Evolutionary conservation across 2,329 filamentous ascomycete species (phyloP).

Genomic region (Penicillium fuscoglaucum): DNA sequence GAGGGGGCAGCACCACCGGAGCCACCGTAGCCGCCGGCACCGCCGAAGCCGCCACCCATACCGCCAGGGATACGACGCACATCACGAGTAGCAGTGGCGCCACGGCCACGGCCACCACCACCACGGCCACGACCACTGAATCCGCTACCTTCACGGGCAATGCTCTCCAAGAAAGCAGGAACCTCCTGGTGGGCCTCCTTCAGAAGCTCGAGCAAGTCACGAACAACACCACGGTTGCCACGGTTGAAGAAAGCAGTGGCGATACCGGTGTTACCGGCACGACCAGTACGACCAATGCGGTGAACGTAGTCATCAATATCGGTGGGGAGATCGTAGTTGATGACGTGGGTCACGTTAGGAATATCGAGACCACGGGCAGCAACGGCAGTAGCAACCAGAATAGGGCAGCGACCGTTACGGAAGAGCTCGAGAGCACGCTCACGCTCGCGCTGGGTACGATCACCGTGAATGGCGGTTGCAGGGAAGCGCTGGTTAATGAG

Average conservation of each 20-base stretch:
- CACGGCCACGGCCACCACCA: constrained; percentile 67
- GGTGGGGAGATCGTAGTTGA: constrained; percentile 99
- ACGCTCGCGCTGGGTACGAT: constrained; percentile 97
- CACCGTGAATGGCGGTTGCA: constrained; percentile 96
- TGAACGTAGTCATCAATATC: constrained; percentile 99
- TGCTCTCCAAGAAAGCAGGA: constrained; percentile 90
- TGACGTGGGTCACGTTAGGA: constrained; percentile 91
- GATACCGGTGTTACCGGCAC: constrained; percentile 98
- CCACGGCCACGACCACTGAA: constrained; percentile 74
- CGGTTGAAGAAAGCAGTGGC: constrained; percentile 99
- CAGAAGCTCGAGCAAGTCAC: constrained; percentile 92
- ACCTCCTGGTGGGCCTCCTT: constrained; percentile 99
- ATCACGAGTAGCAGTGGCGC: constrained; percentile 70
- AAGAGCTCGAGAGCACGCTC: constrained; percentile 97
- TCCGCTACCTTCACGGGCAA: constrained; percentile 86
- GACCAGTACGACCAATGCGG: constrained; percentile 98
- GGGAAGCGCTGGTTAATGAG: constrained; percentile 98
- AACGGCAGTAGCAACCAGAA: constrained; percentile 94
- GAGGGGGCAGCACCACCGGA: constrained; percentile 28
- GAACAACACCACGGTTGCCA: constrained; percentile 95
- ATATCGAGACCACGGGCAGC: constrained; percentile 91
- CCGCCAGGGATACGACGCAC: constrained; percentile 70
- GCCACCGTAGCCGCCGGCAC: constrained; percentile 28
- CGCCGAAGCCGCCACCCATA: constrained; percentile 40
- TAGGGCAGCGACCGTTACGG: constrained; percentile 91